Evolutionary conservation across 495 filamentous ascomycete species (phyloP).

Genomic region (Penicillium pancosmium): DNA sequence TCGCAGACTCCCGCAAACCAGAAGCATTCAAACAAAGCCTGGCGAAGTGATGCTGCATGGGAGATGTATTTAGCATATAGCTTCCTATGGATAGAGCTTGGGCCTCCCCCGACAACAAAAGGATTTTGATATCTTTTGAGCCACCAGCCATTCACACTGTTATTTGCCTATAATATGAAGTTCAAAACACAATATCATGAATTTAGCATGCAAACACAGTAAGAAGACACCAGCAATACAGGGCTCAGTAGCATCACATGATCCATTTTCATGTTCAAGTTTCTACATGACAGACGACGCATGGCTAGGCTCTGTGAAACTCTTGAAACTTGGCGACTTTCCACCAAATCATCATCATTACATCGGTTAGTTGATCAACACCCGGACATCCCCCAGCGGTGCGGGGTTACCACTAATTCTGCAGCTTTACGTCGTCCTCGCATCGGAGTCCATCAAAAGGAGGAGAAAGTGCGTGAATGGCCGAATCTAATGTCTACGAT

Average conservation of each 20-base stretch:
- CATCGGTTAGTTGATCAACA: background rate
- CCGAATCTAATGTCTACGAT: background rate
- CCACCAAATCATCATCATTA: slow-evolving; percentile 1
- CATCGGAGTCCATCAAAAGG: background rate
- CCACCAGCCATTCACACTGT: too few relatives aligned
- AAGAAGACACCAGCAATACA: background rate
- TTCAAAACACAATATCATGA: too few relatives aligned
- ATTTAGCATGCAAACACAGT: background rate
- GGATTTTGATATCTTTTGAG: too few relatives aligned
- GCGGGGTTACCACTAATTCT: background rate
- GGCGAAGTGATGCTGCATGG: background rate
- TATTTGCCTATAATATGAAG: too few relatives aligned
- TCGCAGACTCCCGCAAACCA: background rate
- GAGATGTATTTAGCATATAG: background rate
- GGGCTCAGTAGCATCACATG: background rate
- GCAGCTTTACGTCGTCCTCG: slow-evolving; percentile 7
- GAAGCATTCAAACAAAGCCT: background rate
- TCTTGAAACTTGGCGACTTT: background rate
- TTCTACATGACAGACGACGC: background rate
- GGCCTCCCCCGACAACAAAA: background rate
- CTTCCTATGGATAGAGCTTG: background rate
- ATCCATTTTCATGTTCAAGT: background rate
- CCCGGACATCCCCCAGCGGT: background rate
- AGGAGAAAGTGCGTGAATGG: background rate
- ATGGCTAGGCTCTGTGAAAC: background rate